Evolutionary conservation across 2,329 filamentous ascomycete genomes (phyloP), one percentile per base, ranked within the genome.

Genomic region (Aureobasidium zeae): DNA sequence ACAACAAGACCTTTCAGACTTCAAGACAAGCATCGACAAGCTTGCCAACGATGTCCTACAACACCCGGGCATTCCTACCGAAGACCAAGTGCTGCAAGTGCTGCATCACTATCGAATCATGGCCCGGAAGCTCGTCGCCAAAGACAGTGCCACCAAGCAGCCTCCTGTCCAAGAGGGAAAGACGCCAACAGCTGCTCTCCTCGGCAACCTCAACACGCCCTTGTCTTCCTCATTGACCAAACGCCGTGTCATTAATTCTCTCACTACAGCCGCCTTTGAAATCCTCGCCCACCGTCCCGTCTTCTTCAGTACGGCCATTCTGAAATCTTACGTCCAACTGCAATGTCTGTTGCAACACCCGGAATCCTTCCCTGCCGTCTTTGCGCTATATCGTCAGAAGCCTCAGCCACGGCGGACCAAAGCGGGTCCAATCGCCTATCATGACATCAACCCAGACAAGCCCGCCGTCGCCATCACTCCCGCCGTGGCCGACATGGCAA

Each of bases 331-430:
- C 62, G 79, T 94, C 49, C 71, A 76, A 26, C 77, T 86, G 32
- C 86, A 94, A 60, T 72, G 79, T 20, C 72, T 79, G 9, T 74
- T 96, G 31, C 75, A 78, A 49, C 78, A 74, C 45, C 80, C 86
- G 2, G 77, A 85, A 51, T 79, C 83, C 32, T 76, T 96, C 49
- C 86, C 89, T 5, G 75, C 81, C 48, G 77, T 87, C 30, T 82
- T 98, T 57, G 69, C 79, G 45, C 72, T 95, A 42, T 96, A 89
- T 60, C 85, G 86, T 36, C 76, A 77, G 53, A 98, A 96, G 63
- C 82, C 85, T 8, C 69, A 79, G 49, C 83, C 87, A 70, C 71
- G 29, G 8, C 38, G 47, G 38, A 71, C 74, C 13, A 73, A 72
- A 12, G 73, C 73, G n/a, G 47, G 48, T 24, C 46, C 47, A 5